Evolutionary conservation across 805 yeast genomes (phyloP).

Genomic region (Ogataea minuta): DNA sequence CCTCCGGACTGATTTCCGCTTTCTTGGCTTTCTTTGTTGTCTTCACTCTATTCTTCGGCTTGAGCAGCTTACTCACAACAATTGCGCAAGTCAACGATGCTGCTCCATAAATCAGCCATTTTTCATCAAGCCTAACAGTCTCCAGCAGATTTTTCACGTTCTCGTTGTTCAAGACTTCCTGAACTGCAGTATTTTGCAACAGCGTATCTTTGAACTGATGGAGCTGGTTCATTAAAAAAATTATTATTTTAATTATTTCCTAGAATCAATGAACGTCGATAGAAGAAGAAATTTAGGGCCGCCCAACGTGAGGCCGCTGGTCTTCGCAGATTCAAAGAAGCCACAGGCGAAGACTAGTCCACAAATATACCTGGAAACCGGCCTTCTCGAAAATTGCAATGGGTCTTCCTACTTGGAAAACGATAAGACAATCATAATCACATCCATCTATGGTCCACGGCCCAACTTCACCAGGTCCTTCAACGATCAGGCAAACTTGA

Average conservation of each 20-base stretch:
- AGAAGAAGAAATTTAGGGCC: slow-evolving; percentile 91
- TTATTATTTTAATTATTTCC: background rate
- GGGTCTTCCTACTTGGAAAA: slow-evolving; percentile 83
- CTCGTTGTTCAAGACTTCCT: slow-evolving; percentile 8
- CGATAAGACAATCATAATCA: slow-evolving; percentile 58
- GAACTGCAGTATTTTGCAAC: slow-evolving; percentile 1
- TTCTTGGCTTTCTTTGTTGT: slow-evolving; percentile 15
- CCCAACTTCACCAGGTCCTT: slow-evolving; percentile 47
- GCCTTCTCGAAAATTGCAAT: slow-evolving; percentile 65
- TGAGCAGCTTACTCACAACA: slow-evolving; percentile 9
- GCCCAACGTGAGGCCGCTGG: slow-evolving; percentile 54
- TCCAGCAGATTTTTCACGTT: slow-evolving; percentile 10
- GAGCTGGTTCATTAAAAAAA: slow-evolving; percentile 8
- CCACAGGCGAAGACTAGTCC: slow-evolving; percentile 15
- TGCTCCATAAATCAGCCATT: slow-evolving; percentile 14
- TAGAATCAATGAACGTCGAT: slow-evolving; percentile 39
- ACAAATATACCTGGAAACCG: slow-evolving; percentile 56
- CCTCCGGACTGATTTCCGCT: slow-evolving; percentile 22
- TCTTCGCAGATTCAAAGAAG: slow-evolving; percentile 30
- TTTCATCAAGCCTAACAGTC: slow-evolving; percentile 18
- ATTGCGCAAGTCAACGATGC: slow-evolving; percentile 15
- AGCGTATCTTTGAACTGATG: slow-evolving; percentile 1
- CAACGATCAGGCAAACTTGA: slow-evolving; percentile 33
- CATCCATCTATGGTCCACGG: slow-evolving; percentile 83
- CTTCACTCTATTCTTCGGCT: slow-evolving; percentile 5